Conservation (phyloP, 805 yeast species). For the Candida montana region DNA sequence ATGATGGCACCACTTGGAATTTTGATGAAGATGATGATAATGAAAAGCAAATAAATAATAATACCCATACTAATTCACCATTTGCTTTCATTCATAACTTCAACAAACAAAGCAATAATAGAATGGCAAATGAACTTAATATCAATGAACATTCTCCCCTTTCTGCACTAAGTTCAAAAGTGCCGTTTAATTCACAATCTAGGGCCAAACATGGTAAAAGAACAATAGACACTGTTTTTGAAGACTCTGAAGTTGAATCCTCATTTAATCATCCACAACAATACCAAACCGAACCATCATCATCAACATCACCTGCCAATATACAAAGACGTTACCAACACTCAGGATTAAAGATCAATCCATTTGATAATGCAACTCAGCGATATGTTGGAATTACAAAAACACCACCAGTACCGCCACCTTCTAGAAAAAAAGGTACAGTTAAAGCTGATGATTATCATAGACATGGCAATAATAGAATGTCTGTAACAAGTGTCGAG, state of each 20-base stretch:
- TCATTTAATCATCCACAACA: not conserved
- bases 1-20: conserved; percentile 10
- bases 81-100: conserved; percentile 9
- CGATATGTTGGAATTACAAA: not conserved
- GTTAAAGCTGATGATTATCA: conserved; percentile 10
- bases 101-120: not conserved
- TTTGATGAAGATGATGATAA: conserved; percentile 1
- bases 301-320: not conserved
- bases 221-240: conserved; percentile 24
- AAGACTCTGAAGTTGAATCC: conserved; percentile 20
- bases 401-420: conserved; percentile 22
- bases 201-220: conserved; percentile 1
- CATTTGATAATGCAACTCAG: conserved; percentile 15
- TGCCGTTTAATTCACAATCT: conserved; percentile 6
- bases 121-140: not conserved
- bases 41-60: not conserved
- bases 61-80: conserved; percentile 2
- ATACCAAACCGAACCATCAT: not conserved
- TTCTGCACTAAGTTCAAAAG: no score
- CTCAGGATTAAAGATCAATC: conserved; percentile 18
- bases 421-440: conserved; percentile 12
- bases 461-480: conserved; percentile 20
- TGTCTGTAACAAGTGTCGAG: conserved; percentile 17
- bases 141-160: no score
- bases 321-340: conserved; percentile 14